Conservation (phyloP, 2,329 filamentous ascomycete genomes). For the Plenodomus lindquistii region DNA sequence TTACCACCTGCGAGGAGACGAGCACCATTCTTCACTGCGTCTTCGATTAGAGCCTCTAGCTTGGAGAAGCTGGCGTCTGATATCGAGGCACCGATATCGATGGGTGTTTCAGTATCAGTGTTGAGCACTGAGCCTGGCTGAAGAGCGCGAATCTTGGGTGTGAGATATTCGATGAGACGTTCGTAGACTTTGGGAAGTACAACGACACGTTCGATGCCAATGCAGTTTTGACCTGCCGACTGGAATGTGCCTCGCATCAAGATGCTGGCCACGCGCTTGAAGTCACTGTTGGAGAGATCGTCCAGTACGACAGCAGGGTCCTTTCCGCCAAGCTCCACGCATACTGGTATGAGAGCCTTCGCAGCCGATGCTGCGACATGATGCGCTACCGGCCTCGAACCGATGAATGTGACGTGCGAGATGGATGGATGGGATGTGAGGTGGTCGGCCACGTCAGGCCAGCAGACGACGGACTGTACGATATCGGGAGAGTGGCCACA, state of each 20-base stretch:
- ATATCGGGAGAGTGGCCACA: constrained; percentile 83
- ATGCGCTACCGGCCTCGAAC: constrained; percentile 82
- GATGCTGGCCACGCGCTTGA: constrained; percentile 76
- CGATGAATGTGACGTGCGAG: constrained; percentile 93
- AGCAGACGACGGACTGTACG: constrained; percentile 84
- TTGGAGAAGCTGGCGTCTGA: constrained; percentile 74
- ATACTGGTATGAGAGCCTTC: constrained; percentile 81
- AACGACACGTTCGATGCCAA: constrained; percentile 93
- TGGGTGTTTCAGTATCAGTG: constrained; percentile 46
- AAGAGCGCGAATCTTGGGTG: constrained; percentile 73
- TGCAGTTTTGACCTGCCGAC: constrained; percentile 94
- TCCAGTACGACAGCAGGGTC: constrained; percentile 90
- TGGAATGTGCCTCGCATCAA: constrained; percentile 94
- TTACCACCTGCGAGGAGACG: constrained; percentile 79
- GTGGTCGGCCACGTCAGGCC: constrained; percentile 78
- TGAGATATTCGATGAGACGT: constrained; percentile 69
- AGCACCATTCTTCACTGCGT: constrained; percentile 79
- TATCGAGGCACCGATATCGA: constrained; percentile 89
- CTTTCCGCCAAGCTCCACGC: constrained; percentile 92
- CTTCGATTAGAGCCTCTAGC: constrained; percentile 75
- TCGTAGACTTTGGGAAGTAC: constrained; percentile 77
- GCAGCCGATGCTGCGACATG: constrained; percentile 86
- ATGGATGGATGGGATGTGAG: constrained; percentile 85
- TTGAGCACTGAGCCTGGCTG: constrained; percentile 73
- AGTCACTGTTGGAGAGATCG: constrained; percentile 65